Percentiles rank a stretch among this genome's conserved stretches.
phyloP scores from a whole-genome alignment of 2,329 filamentous ascomycete species.

The Verticillium nonalfalfae region DNA sequence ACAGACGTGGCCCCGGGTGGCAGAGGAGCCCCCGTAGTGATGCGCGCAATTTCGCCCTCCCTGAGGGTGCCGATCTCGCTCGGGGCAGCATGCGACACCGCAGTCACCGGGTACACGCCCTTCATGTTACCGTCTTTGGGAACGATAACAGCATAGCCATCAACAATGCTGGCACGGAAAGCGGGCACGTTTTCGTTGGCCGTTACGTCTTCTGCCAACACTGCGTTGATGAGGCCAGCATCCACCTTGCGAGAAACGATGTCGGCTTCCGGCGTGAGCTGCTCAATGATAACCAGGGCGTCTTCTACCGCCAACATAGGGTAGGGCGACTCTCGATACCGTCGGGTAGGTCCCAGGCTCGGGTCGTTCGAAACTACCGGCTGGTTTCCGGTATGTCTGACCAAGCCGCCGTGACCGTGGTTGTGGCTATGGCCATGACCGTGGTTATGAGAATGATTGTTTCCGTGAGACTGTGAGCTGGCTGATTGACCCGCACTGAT shows the following conservation, averaged over 20 bases:
- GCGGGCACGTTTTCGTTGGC: conserved; percentile 83
- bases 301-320: conserved; percentile 85
- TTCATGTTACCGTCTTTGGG: conserved; percentile 57
- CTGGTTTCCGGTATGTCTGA: conserved; percentile 61
- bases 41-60: conserved; percentile 74
- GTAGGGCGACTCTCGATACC: conserved; percentile 82
- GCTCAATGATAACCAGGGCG: conserved; percentile 65
- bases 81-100: conserved; percentile 79
- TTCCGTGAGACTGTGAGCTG: conserved; percentile 25
- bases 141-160: conserved; percentile 84
- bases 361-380: conserved; percentile 52
- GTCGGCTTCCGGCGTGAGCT: conserved; percentile 62
- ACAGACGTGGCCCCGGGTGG: conserved; percentile 86
- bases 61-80: conserved; percentile 59
- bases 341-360: conserved; percentile 53
- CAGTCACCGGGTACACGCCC: conserved; percentile 79
- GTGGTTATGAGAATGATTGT: conserved; percentile 47
- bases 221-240: conserved; percentile 61
- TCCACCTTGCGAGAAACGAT: conserved; percentile 55
- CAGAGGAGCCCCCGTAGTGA: conserved; percentile 90
- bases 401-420: conserved; percentile 58
- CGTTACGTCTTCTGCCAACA: conserved; percentile 77
- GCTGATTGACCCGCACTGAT: conserved; percentile 26
- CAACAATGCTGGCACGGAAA: conserved; percentile 92
- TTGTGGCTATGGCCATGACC: conserved; percentile 40